Conservation (phyloP, 2,329 filamentous ascomycete genomes). For the Microcyclosporella mali region DNA sequence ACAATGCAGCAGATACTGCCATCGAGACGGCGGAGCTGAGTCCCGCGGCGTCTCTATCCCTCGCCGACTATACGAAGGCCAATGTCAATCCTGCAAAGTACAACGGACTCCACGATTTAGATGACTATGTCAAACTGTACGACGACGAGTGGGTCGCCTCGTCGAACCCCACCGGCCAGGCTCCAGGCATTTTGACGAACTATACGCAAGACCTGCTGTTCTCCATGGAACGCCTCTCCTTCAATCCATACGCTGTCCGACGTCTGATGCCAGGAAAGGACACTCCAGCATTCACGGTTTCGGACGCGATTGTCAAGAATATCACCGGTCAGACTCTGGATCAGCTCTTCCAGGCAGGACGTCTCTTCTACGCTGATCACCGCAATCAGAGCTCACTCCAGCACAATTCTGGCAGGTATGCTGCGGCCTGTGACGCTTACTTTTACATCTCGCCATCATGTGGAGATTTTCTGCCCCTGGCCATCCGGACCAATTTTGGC, state of each 20-base stretch:
- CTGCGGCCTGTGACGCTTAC: constrained; percentile 41
- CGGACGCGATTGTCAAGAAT: constrained; percentile 24
- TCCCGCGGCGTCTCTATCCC: background rate
- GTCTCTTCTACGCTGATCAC: constrained; percentile 43
- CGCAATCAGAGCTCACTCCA: constrained; percentile 31
- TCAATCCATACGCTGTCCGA: constrained; percentile 37
- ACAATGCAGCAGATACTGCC: background rate
- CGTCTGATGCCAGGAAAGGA: constrained; percentile 30
- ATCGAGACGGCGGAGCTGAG: background rate
- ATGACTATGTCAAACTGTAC: constrained; percentile 40
- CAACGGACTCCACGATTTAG: constrained; percentile 16
- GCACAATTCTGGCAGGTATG: constrained; percentile 25
- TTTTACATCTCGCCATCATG: constrained; percentile 42
- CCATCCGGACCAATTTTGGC: constrained; percentile 43
- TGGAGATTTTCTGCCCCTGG: constrained; percentile 44
- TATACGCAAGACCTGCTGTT: constrained; percentile 45
- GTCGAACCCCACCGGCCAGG: constrained; percentile 33
- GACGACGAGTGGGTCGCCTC: constrained; percentile 35
- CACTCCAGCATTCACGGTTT: constrained; percentile 35
- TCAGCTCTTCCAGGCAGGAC: constrained; percentile 32
- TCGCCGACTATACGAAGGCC: background rate
- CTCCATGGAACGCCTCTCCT: constrained; percentile 44
- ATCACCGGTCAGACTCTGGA: constrained; percentile 32
- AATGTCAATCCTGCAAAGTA: constrained; percentile 7
- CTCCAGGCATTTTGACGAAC: constrained; percentile 38